Evolutionary conservation across 2,329 filamentous ascomycete genomes (phyloP).

Genomic region (Elsinoe perseae): DNA sequence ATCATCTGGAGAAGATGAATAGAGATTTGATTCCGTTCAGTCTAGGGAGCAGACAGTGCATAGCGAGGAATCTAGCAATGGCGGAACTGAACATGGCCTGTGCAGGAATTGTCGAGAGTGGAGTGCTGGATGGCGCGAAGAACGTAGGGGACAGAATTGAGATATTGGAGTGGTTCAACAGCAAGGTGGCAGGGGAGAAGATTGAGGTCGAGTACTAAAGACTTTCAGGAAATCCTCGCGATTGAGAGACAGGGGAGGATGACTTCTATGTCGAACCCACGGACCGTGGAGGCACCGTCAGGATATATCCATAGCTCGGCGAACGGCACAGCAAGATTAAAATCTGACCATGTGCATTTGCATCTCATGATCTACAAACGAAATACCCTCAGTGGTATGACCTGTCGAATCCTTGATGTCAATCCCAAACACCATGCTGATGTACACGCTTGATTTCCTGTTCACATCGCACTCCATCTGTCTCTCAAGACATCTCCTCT

Average conservation of each 20-base stretch:
- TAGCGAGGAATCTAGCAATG: constrained; percentile 43
- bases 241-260: neutral
- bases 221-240: too few species aligned
- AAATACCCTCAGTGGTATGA: neutral
- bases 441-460: neutral
- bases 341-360: constrained; percentile 2
- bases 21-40: constrained; percentile 44
- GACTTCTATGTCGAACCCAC: neutral
- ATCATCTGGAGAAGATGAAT: constrained; percentile 31
- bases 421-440: neutral
- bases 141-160: constrained; percentile 37
- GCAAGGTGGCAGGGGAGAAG: constrained; percentile 43
- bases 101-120: constrained; percentile 36
- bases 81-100: constrained; percentile 38
- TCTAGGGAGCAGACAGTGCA: constrained; percentile 42
- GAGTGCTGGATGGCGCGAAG: constrained; percentile 40
- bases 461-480: neutral
- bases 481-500: neutral
- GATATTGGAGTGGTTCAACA: constrained; percentile 52
- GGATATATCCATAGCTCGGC: neutral
- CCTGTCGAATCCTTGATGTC: neutral
- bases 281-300: neutral
- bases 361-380: neutral
- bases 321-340: neutral
- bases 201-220: constrained; percentile 34